Base-by-base conservation (phyloP, 1,284 basidiomycete species). In the Leucoagaricus sp. region DNA sequence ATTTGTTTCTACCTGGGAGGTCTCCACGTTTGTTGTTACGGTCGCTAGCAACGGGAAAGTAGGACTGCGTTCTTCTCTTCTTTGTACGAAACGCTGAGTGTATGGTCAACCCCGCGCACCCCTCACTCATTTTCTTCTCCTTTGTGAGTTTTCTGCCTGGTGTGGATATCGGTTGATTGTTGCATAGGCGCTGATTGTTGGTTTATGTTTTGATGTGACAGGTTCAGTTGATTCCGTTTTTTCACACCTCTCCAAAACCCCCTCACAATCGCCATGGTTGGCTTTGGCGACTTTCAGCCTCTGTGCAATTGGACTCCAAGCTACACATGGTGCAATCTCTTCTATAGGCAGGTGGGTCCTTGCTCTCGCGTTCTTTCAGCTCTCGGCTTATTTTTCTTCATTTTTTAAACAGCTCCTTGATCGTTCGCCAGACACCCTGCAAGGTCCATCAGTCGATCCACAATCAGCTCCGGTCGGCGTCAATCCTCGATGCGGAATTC, bases 401-500 rank as follows among this genome's bases (percentile, higher is more conserved):
- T 7, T 19, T 19, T 25, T 29, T 29, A 46, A 28, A 13, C 28
- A 64, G 69, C 64, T 70, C 12, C 64, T 61, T 48, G 64, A 64
- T 28, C 61, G 51, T 26, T 63, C 66, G 8, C 53, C 60, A 2
- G 15, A 28, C 0, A 57, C 60, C 7, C 61, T 70, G n/a, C 57
- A 26, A 26, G 64, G 64, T 29, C 31, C 60, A 15, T 69, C 69
- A 10, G 42, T 50, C 1, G 53, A 76, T 72, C 3, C 63, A 6
- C 10, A 26, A 28, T 61, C 65, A 1, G 70, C 69, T 4, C 69
- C 69, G n/a, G 68, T 71, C 9, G 74, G 74, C 15, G 59, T 75
- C 34, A 72, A 75, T 60, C 73, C 73, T 1, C 58, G 40, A 10
- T 75, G 73, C 57, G 72, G 71, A 28, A 75, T 75, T 41, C 65